Evolutionary conservation across 306 rosid genomes (phyloP), one percentile per base, ranked within the genome.

Genomic region (Fragaria vesca): DNA sequence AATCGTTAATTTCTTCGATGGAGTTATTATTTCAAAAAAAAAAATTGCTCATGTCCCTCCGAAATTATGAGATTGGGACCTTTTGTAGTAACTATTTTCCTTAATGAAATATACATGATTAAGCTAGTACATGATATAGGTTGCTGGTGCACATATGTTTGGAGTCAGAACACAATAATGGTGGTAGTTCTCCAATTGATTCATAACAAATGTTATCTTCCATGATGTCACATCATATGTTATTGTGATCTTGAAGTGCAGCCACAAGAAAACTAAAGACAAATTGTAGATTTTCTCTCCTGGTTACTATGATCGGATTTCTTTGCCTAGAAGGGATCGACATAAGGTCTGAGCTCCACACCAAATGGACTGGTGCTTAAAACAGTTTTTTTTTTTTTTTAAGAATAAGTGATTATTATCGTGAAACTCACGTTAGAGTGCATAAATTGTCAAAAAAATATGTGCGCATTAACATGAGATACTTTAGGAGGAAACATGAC

Each of bases 161-260:
- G 46, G 12, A 65, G 69, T 34, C 8, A 10, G 8, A 65, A 72
- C 58, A 66, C 26, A 38, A 71, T 12, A 60, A 65, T 34, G 47
- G 32, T 54, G 57, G 71, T 20, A 6, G 76, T 58, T 46, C 70
- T 69, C 45, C 20, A 34, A 17, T 18, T 81, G 66, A 54, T 76
- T 51, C 40, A 9, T 69, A 69, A 61, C 72, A 48, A 61, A 60
- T 66, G 12, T 47, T 60, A 30, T 76, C 78, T 40, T 62, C 63
- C 62, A 50, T 71, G 84, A 63, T 62, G 74, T 76, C 81, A 76
- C 13, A 47, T 28, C 13, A 61, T 50, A 30, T 12, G 62, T 61
- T 76, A 21, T 12, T 47, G 47, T 30, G 13, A 65, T 43, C 68
- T 63, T n/a, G 5, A 32, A 17, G 26, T 46, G 69, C 72, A 66